phyloP scores from a whole-genome alignment of 208 protist genomes.

The Acanthamoeba healyi region DNA sequence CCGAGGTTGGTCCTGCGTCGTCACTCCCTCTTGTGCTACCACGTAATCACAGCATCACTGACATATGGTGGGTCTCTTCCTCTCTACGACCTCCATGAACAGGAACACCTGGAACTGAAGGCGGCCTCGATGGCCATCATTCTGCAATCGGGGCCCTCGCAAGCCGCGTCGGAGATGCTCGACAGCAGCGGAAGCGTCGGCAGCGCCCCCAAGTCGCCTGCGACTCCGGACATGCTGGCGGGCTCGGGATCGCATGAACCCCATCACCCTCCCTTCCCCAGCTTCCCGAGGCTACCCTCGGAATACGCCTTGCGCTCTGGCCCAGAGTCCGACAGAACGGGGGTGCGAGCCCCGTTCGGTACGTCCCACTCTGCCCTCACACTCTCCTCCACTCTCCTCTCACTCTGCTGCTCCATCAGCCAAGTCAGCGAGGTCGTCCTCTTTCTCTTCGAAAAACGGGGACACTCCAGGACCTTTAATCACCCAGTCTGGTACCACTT shows the following conservation, averaged over 20 bases:
- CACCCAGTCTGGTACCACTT: too few species aligned
- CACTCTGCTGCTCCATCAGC: too few species aligned
- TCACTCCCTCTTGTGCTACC: neutral
- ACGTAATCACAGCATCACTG: neutral
- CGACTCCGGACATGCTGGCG: neutral
- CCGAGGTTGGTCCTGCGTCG: neutral
- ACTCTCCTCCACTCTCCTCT: too few species aligned
- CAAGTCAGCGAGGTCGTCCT: too few species aligned
- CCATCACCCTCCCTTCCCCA: neutral
- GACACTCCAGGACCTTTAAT: too few species aligned
- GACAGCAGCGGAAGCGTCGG: neutral
- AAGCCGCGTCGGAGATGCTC: neutral
- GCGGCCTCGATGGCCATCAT: neutral
- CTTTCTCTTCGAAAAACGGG: too few species aligned
- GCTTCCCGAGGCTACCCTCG: neutral
- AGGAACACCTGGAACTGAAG: conserved; percentile 11
- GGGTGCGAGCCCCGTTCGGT: neutral
- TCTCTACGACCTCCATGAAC: neutral
- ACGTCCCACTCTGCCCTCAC: neutral
- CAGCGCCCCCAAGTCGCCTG: neutral
- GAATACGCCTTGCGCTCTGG: neutral
- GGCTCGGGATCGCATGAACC: neutral
- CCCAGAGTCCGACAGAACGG: neutral
- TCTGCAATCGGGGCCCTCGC: neutral
- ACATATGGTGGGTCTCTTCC: neutral